Evolutionary conservation across 768 basidiomycete species (phyloP), one percentile per base, ranked within the genome.

Genomic region (Steccherinum ochraceum): DNA sequence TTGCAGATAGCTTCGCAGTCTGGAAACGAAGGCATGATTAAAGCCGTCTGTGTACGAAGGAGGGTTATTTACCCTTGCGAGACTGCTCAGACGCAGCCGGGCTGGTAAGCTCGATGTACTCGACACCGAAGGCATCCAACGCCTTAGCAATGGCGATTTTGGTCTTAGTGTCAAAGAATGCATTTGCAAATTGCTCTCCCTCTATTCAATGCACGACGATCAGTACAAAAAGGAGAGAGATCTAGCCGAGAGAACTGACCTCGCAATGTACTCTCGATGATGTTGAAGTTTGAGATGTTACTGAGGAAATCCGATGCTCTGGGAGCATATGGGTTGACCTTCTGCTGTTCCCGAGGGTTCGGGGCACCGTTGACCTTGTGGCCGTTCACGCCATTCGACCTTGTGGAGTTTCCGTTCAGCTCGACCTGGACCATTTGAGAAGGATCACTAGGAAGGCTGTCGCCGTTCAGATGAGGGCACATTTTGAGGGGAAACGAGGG

Each of bases 1-100:
- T 93, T 94, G 84, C 96, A 99, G 70, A 99, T 99, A 43, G 91
- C 89, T 74, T 95, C 92, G 73, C 96, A 99, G 65, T 98, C 95
- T 24, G n/a, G n/a, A n/a, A n/a, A n/a, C n/a, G n/a, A 75, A 66
- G 24, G 45, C 48, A 27, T 24, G 26, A 20, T 21, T n/a, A n/a
- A n/a, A n/a, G n/a, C n/a, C n/a, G n/a, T n/a, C n/a, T n/a, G n/a
- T n/a, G n/a, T n/a, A n/a, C 25, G 11, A 35, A 2, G n/a, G 16
- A 18, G 43, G 24, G 10, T 45, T 41, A 25, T 11, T 54, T 12
- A 64, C 63, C 63, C 48, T 40, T 54, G 26, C 88, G 81, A 19
- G 93, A 96, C 69, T 98, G 93, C 63, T 97, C 93, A 4, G 95
- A 97, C 20, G 96, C 95, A 41, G 89, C 93, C 45, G 96, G 95